These are phyloP conservation scores for Aspergillus sp. DNA, from an alignment of 2,329 filamentous ascomycete species.

Conservation along the genomic window DNA sequence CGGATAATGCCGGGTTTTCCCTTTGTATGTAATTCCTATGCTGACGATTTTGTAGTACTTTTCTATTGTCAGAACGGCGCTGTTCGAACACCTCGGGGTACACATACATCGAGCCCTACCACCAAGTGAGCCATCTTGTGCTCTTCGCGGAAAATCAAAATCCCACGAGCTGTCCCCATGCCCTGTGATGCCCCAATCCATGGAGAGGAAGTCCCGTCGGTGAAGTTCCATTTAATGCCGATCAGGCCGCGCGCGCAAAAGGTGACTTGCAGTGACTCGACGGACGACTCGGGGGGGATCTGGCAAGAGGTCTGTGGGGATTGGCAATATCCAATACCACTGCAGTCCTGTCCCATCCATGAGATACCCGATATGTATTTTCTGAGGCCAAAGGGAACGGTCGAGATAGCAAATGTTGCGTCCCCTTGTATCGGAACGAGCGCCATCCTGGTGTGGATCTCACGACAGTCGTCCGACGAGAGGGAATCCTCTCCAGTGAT, in stretches of 20 bases:
- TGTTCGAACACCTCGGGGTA: background rate
- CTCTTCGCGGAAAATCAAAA: background rate
- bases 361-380: too few relatives aligned
- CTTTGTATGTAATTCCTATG: background rate
- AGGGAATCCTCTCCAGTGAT: too few relatives aligned
- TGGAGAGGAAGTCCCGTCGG: background rate
- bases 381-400: too few relatives aligned
- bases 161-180: background rate
- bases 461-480: too few relatives aligned
- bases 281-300: background rate
- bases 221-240: background rate
- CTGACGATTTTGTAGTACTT: background rate
- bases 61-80: background rate
- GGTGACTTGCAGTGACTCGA: background rate
- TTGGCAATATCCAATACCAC: background rate
- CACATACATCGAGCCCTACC: background rate
- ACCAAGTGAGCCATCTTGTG: background rate
- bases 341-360: too few relatives aligned
- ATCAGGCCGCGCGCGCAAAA: background rate
- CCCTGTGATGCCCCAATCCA: background rate
- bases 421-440: too few relatives aligned
- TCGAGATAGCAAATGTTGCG: too few relatives aligned
- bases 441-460: too few relatives aligned
- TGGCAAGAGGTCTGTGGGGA: background rate
- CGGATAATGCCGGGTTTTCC: background rate